Conservation (phyloP, 2,329 filamentous ascomycete species). For the Colletotrichum limetticola region DNA sequence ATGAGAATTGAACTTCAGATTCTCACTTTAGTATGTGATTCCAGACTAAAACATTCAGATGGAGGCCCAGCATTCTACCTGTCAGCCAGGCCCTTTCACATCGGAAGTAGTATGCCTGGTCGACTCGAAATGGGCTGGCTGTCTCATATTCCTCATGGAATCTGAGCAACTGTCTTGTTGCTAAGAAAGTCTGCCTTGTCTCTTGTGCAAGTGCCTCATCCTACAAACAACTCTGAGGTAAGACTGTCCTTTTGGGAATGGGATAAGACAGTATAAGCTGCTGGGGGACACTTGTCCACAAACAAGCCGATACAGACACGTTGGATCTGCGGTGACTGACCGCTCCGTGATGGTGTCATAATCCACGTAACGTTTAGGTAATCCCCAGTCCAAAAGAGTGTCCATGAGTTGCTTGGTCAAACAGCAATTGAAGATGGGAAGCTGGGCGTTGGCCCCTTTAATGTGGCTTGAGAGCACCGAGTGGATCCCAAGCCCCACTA, state of each 20-base stretch:
- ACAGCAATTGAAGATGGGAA: conserved; percentile 7
- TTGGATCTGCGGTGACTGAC: not conserved
- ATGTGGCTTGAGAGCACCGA: conserved; percentile 2
- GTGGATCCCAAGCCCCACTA: not conserved
- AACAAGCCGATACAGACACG: not conserved
- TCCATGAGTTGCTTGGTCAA: not conserved
- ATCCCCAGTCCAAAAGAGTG: not conserved
- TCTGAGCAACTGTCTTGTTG: not conserved
- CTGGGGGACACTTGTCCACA: not conserved
- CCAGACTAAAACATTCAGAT: not conserved
- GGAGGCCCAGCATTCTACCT: not conserved
- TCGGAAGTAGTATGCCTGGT: not conserved
- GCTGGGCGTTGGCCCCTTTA: conserved; percentile 24
- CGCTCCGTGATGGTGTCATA: conserved; percentile 12
- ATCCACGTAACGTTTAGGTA: conserved; percentile 32
- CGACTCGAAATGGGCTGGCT: not conserved
- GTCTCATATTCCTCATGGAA: not conserved
- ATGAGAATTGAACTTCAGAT: not conserved
- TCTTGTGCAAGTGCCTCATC: not conserved
- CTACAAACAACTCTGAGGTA: not conserved
- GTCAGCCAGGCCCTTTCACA: not conserved
- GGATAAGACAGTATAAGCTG: not conserved
- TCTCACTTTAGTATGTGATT: not conserved
- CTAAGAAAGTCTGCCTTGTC: not conserved
- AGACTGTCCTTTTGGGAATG: not conserved